A percentile compares a stretch with the other conserved stretches of the same genome.
Conservation (phyloP, 371 early-diverging fungal species). For the Ecytonucleospora hepatopenaei region DNA sequence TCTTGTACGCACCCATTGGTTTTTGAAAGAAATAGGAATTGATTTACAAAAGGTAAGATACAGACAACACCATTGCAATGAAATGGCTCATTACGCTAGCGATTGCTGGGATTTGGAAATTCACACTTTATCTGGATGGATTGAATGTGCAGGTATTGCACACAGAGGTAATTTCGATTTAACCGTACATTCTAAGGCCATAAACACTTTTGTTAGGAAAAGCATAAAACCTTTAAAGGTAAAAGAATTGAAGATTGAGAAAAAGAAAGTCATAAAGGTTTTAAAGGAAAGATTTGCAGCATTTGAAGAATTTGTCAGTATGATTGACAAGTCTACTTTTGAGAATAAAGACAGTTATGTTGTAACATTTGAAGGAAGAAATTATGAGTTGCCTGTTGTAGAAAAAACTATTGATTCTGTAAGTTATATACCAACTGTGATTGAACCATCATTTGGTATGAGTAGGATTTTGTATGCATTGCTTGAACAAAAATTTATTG, state of each 20-base stretch:
- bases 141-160: slow-evolving; percentile 99
- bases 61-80: slow-evolving; percentile 96
- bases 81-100: slow-evolving; percentile 99
- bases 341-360: slow-evolving; percentile 19
- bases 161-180: slow-evolving; percentile 95
- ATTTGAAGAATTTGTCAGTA: slow-evolving; percentile 30
- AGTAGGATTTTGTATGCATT: slow-evolving; percentile 92
- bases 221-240: slow-evolving; percentile 63
- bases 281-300: slow-evolving; percentile 35
- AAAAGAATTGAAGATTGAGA: slow-evolving; percentile 54
- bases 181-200: slow-evolving; percentile 72
- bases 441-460: slow-evolving; percentile 99
- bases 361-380: slow-evolving; percentile 27
- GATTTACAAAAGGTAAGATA: slow-evolving; percentile 73
- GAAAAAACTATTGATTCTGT: slow-evolving; percentile 59
- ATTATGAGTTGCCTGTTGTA: slow-evolving; percentile 4
- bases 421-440: slow-evolving; percentile 90
- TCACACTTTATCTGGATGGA: slow-evolving; percentile 70
- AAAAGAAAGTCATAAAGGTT: slow-evolving; percentile 62
- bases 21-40: slow-evolving; percentile 82
- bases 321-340: slow-evolving; percentile 31
- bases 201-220: slow-evolving; percentile 78
- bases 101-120: slow-evolving; percentile 66
- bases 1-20: slow-evolving; percentile 78
- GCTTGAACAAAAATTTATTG: slow-evolving; percentile 84